Evolutionary conservation across 371 early-diverging fungal genomes (phyloP).

Genomic region (Apophysomyces elegans): DNA sequence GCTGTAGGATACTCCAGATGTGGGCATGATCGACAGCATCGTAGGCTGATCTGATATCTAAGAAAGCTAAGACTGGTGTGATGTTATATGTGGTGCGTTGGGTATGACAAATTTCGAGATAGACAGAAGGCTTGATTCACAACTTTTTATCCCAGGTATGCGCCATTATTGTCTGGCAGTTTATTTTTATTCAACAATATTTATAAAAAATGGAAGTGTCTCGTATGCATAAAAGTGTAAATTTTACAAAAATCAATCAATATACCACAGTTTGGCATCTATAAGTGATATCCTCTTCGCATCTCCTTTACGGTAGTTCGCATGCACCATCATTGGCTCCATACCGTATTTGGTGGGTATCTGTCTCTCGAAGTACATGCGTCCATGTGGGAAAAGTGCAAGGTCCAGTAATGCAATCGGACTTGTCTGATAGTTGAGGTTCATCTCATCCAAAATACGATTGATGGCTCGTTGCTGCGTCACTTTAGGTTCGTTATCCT

Average conservation of each 20-base stretch:
- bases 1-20: too few species aligned
- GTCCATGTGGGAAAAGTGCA: slow-evolving; percentile 49
- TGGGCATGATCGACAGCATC: too few species aligned
- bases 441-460: slow-evolving; percentile 42
- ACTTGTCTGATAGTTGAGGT: slow-evolving; percentile 49
- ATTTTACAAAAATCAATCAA: slow-evolving; percentile 6
- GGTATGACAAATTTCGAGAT: too few species aligned
- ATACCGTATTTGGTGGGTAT: slow-evolving; percentile 42
- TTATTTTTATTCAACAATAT: too few species aligned
- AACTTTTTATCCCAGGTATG: too few species aligned
- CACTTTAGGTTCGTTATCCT: slow-evolving; percentile 45
- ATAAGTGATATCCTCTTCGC: slow-evolving; percentile 56
- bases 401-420: slow-evolving; percentile 43
- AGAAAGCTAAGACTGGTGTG: too few species aligned
- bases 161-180: too few species aligned
- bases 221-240: too few species aligned
- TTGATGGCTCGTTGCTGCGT: slow-evolving; percentile 60
- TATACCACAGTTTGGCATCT: slow-evolving; percentile 49
- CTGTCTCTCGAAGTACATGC: slow-evolving; percentile 46
- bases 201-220: too few species aligned
- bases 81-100: too few species aligned
- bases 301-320: slow-evolving; percentile 54
- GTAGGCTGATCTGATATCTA: too few species aligned
- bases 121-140: too few species aligned
- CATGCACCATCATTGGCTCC: slow-evolving; percentile 54